Percentiles rank a stretch among this genome's conserved stretches.
phyloP scores from a whole-genome alignment of 1,284 basidiomycete species.

The Anthracocystis walkeri region DNA sequence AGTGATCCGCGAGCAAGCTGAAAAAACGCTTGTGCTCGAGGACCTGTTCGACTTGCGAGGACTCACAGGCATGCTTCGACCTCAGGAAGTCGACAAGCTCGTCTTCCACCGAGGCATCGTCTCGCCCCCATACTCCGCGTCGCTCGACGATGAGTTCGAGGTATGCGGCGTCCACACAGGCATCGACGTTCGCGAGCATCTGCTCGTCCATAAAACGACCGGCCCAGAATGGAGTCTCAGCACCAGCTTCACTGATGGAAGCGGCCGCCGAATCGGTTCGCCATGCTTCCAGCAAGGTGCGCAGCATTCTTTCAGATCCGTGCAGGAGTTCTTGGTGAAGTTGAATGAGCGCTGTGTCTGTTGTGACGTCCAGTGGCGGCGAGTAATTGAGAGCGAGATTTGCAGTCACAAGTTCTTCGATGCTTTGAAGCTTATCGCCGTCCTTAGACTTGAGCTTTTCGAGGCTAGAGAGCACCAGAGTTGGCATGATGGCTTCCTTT shows the following conservation, averaged over 20 bases:
- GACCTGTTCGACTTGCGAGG: constrained; percentile 20
- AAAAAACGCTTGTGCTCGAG: constrained; percentile 21
- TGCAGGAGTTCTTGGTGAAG: constrained; percentile 8
- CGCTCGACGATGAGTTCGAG: constrained; percentile 26
- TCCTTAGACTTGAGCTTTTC: constrained; percentile 10
- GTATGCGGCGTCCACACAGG: constrained; percentile 32
- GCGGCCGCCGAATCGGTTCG: constrained; percentile 14
- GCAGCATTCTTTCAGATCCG: constrained; percentile 49
- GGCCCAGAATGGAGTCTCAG: constrained; percentile 6
- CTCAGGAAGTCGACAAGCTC: constrained; percentile 33
- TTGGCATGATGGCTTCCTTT: constrained; percentile 36
- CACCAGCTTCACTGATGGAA: background rate
- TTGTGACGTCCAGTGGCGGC: constrained; percentile 35
- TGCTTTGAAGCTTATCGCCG: constrained; percentile 10
- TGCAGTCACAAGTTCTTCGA: constrained; percentile 28
- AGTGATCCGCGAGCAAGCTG: constrained; percentile 35
- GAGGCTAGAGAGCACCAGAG: constrained; percentile 15
- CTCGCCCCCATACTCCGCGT: background rate
- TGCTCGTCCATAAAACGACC: constrained; percentile 43
- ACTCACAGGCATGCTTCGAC: constrained; percentile 35
- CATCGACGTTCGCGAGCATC: constrained; percentile 32
- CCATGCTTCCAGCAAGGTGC: constrained; percentile 26
- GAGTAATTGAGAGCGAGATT: constrained; percentile 57
- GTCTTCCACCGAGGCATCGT: constrained; percentile 10
- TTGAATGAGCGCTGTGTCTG: constrained; percentile 30